phyloP scores from a whole-genome alignment of 495 filamentous ascomycete species.

The Xylaria sp. region DNA sequence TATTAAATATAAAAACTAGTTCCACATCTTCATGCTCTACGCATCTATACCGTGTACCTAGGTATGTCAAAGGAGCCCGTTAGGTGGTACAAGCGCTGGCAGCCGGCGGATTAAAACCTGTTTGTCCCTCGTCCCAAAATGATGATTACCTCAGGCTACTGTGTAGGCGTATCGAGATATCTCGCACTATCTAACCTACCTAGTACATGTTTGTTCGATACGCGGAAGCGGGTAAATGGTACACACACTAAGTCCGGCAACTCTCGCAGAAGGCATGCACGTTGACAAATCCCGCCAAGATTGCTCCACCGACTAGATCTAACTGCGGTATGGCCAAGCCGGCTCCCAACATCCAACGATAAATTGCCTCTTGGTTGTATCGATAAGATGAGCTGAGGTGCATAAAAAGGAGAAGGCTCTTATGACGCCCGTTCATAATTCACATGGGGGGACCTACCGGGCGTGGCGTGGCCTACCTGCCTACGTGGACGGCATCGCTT shows the following conservation, averaged over 20 bases:
- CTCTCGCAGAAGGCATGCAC: background rate
- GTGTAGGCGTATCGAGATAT: background rate
- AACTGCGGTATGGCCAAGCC: background rate
- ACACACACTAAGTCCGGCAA: constrained; percentile 1
- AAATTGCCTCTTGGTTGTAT: constrained; percentile 5
- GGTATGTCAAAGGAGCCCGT: background rate
- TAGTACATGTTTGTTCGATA: background rate
- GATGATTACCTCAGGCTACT: background rate
- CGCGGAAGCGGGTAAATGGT: constrained; percentile 1
- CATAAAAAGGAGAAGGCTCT: background rate
- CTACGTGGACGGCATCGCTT: background rate
- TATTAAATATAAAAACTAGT: background rate
- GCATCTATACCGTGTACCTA: no score
- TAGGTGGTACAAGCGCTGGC: no score
- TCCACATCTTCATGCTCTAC: background rate
- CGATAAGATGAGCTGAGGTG: constrained; percentile 10
- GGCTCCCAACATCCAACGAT: constrained; percentile 3
- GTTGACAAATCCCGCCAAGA: constrained; percentile 22
- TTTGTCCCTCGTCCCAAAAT: background rate
- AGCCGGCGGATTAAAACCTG: background rate
- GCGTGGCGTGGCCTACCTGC: background rate
- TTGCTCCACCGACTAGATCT: background rate
- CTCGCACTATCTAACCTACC: no score
- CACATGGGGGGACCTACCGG: background rate
- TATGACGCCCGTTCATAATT: background rate